phyloP scores from a whole-genome alignment of 2,329 filamentous ascomycete species.

The Cephalotrichum gorgonifer region DNA sequence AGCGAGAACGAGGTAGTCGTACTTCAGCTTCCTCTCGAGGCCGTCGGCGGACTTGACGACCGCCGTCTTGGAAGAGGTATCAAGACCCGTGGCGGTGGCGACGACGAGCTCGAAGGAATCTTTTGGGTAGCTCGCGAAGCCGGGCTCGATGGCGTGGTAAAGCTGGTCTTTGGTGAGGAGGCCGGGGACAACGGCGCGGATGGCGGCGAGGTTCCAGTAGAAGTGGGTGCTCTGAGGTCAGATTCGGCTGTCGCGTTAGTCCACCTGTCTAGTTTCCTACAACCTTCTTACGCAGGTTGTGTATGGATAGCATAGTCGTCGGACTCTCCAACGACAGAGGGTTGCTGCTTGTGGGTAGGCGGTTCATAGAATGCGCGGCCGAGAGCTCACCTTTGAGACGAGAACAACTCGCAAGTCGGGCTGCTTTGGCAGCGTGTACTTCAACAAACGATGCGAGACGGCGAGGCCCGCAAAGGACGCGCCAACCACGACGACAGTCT shows the following conservation, averaged over 20 bases:
- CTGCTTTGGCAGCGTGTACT: slow-evolving; percentile 33
- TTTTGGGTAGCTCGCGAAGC: slow-evolving; percentile 37
- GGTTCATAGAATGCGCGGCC: background rate
- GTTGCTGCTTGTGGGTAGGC: background rate
- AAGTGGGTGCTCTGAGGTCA: slow-evolving; percentile 40
- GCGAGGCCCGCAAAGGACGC: slow-evolving; percentile 43
- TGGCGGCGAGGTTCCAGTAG: slow-evolving; percentile 47
- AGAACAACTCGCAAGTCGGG: slow-evolving; percentile 43
- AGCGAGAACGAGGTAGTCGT: slow-evolving; percentile 48
- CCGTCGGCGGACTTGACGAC: slow-evolving; percentile 21
- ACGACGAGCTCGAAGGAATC: slow-evolving; percentile 40
- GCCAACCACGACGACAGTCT: slow-evolving; percentile 44
- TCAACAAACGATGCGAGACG: slow-evolving; percentile 43
- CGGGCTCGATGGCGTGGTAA: slow-evolving; percentile 35
- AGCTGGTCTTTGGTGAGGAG: slow-evolving; percentile 37
- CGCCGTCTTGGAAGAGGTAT: slow-evolving; percentile 28
- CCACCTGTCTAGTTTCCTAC: background rate
- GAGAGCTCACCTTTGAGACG: slow-evolving; percentile 37
- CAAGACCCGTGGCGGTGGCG: slow-evolving; percentile 33
- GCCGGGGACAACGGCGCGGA: slow-evolving; percentile 43
- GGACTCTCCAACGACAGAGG: background rate
- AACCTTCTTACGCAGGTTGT: background rate
- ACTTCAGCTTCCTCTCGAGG: slow-evolving; percentile 24
- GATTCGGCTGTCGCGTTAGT: background rate
- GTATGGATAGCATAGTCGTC: background rate